Base-by-base conservation (phyloP, 768 basidiomycete genomes). In the Solioccasus polychromus region DNA sequence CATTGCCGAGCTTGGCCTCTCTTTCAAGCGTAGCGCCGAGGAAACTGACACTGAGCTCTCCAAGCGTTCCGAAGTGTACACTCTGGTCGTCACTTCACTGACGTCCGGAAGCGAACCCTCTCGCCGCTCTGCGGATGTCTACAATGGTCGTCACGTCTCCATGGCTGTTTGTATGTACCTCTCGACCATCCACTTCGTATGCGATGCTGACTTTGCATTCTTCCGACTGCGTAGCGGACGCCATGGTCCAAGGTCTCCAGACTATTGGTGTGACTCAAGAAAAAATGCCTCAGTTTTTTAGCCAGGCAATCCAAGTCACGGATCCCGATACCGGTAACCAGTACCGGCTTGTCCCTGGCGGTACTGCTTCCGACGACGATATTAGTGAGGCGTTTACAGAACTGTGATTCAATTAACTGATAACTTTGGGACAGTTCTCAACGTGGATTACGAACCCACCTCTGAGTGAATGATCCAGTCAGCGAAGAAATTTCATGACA, bases 31-130 rank as follows among this genome's bases (percentile, higher is more conserved):
- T 15, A 15, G 10, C 10, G 4, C 20, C 19, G 35, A 37, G 35
- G 43, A 28, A 20, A n/a, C n/a, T n/a, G 4, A 20, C 22, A 22
- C 29, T 14, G 19, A 20, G 19, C 29, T 32, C 11, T 38, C 36
- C n/a, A 45, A 45, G 29, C 44, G 44, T 22, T 30, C 29, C 17
- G 26, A 45, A 22, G 37, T 14, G 6, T 39, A 45, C 23, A 32
- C 10, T 35, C 14, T 44, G 15, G 11, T 45, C 8, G n/a, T 38
- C 23, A 14, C 29, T 5, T 45, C 44, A 2, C 44, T 45, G 4
- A 17, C 19, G 23, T 8, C 22, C 12, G 12, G 5, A 3, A 29
- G 23, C 15, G 19, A 8, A 5, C 19, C 31, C 35, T 28, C 26
- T 38, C 3, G 20, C 14, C 44, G 44, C 9, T 45, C 35, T 20